These are phyloP conservation scores for Phytopythium delawarense DNA, from an alignment of 352 stramenopile species.

Conservation along the genomic window DNA sequence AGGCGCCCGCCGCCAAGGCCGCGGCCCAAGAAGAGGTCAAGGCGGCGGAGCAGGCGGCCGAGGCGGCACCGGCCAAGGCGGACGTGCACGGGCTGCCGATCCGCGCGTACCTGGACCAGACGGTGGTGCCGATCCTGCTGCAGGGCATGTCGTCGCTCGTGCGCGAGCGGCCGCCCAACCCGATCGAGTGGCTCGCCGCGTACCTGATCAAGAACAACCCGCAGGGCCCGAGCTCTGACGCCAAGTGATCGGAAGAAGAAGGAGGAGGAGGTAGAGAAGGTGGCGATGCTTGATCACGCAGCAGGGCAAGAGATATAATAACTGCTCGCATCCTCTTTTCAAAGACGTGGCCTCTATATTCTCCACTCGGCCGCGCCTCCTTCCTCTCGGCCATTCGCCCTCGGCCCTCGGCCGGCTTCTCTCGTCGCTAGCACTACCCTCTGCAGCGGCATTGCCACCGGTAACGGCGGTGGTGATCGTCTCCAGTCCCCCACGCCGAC, in stretches of 20 bases:
- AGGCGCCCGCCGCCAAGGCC: slow-evolving; percentile 20
- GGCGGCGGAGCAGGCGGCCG: slow-evolving; percentile 62
- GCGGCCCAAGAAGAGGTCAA: slow-evolving; percentile 37
- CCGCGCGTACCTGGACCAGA: slow-evolving; percentile 97
- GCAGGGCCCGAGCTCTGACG: slow-evolving; percentile 60
- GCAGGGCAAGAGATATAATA: background rate
- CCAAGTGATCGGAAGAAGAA: slow-evolving; percentile 23
- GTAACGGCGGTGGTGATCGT: background rate
- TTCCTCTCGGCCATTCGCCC: background rate
- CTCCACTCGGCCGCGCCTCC: background rate
- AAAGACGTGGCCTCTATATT: slow-evolving; percentile 6
- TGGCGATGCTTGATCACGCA: too few species aligned
- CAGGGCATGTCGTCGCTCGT: slow-evolving; percentile 98
- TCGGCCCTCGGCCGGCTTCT: background rate
- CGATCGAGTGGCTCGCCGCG: slow-evolving; percentile 95
- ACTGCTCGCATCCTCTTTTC: background rate
- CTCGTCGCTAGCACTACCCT: background rate
- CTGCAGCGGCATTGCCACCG: background rate
- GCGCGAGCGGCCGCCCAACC: slow-evolving; percentile 96
- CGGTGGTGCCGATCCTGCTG: slow-evolving; percentile 97
- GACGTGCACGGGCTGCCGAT: slow-evolving; percentile 94
- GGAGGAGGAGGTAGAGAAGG: background rate
- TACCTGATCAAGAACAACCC: slow-evolving; percentile 98
- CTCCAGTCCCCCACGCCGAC: background rate
- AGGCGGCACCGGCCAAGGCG: slow-evolving; percentile 84